Percentiles rank a stretch among this genome's conserved stretches.
phyloP scores from a whole-genome alignment of 2,329 filamentous ascomycete genomes.

The Penicillium sp. region DNA sequence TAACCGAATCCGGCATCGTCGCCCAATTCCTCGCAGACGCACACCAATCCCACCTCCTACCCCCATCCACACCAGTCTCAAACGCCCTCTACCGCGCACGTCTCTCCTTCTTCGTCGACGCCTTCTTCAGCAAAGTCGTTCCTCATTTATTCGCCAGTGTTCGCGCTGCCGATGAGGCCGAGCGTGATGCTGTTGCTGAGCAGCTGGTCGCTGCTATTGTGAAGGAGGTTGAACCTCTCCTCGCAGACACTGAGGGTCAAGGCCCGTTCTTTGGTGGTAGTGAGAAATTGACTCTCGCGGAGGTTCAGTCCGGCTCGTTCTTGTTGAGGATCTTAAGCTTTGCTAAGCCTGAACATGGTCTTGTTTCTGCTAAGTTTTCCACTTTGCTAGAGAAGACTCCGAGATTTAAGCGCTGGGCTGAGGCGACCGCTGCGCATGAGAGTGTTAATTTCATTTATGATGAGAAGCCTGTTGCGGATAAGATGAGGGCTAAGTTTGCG shows the following conservation, averaged over 20 bases:
- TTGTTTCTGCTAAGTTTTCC: slow-evolving; percentile 50
- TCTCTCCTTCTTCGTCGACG: slow-evolving; percentile 70
- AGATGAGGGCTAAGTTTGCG: slow-evolving; percentile 45
- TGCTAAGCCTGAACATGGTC: slow-evolving; percentile 52
- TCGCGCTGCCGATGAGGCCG: slow-evolving; percentile 49
- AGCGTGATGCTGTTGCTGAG: slow-evolving; percentile 49
- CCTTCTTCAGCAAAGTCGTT: slow-evolving; percentile 63
- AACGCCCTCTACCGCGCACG: slow-evolving; percentile 63
- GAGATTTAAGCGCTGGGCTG: slow-evolving; percentile 66
- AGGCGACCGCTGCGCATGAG: slow-evolving; percentile 58
- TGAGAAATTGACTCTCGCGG: slow-evolving; percentile 66
- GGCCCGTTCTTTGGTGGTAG: slow-evolving; percentile 64
- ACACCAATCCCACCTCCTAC: slow-evolving; percentile 64
- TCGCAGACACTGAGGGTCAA: slow-evolving; percentile 48
- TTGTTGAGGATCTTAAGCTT: slow-evolving; percentile 59
- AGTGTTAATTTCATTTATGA: slow-evolving; percentile 66
- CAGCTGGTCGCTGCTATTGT: slow-evolving; percentile 56
- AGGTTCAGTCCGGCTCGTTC: slow-evolving; percentile 68
- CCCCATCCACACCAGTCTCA: slow-evolving; percentile 53
- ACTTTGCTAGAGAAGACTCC: slow-evolving; percentile 56
- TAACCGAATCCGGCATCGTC: slow-evolving; percentile 70
- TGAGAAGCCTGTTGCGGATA: slow-evolving; percentile 48
- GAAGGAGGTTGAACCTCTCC: slow-evolving; percentile 72
- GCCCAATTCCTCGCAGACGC: slow-evolving; percentile 68
- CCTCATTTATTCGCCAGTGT: slow-evolving; percentile 48